Evolutionary conservation across 129 eudicot genomes (phyloP), one percentile per base, ranked within the genome.

Genomic region (Calendula officinalis): DNA sequence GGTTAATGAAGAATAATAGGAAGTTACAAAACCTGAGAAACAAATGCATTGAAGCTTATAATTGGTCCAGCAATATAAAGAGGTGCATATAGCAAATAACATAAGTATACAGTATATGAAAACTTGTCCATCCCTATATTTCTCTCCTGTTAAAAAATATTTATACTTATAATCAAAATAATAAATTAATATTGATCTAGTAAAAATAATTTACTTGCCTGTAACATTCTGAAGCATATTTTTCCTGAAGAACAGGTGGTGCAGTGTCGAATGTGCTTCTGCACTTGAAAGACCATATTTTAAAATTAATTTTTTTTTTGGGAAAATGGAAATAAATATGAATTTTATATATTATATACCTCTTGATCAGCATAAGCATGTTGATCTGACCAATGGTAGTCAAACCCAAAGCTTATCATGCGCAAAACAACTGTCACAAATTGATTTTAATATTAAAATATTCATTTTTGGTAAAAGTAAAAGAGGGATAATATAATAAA

Each of bases 11-110:
- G 30, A 22, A 0, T 22, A 64, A 44, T 42, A 42, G 15, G 32
- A 54, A 6, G 62, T 9, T 42, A 79, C 67, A 66, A 68, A 47
- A 92, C 99, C 96, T 92, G 99, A 36, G 92, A 83, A 75, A 85
- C 92, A 80, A 88, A 88, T 15, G 95, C 95, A 39, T 92, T 92
- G 81, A 83, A 92, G 85, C 85, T 88, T 69, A 83, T 73, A 35
- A 92, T 83, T 17, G 99, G 99, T 30, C 99, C 99, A 37, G 99
- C 99, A 64, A 92, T 88, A 73, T 88, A 92, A 27, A 92, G 95
- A 64, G 96, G 99, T 30, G 96, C 99, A 68, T 81, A 92, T 12
- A 86, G 73, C 84, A 92, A 65, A 81, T 85, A 92, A 61, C 92
- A 88, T 36, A 88, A 80, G 85, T 92, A 92, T 47, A 74, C 36